Conservation (phyloP, 2,329 filamentous ascomycete species). For the Zymoseptoria passerinii region DNA sequence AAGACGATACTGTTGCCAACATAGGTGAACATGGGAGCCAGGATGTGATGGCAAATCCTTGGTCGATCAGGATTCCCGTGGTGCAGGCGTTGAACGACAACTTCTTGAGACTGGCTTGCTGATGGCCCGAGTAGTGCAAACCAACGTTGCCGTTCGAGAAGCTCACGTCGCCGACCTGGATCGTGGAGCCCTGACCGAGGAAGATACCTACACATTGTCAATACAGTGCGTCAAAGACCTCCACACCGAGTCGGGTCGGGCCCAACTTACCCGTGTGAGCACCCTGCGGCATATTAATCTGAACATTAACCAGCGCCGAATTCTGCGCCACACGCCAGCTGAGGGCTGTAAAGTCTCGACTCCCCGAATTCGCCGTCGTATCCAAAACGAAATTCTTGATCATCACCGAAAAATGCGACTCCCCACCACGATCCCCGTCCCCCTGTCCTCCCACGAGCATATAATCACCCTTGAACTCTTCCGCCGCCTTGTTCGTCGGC, state of each 20-base stretch:
- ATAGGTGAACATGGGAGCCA: constrained; percentile 7
- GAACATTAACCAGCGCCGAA: constrained; percentile 15
- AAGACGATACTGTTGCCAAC: constrained; percentile 6
- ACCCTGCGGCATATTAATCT: constrained; percentile 29
- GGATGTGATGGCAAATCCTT: constrained; percentile 7
- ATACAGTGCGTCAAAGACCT: no score
- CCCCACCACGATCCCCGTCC: constrained; percentile 4
- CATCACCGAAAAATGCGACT: constrained; percentile 7
- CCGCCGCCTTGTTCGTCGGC: constrained; percentile 56
- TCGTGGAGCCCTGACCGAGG: constrained; percentile 14
- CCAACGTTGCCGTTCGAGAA: constrained; percentile 19
- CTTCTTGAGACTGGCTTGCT: constrained; percentile 12
- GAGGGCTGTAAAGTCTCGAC: constrained; percentile 9
- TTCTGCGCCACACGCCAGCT: constrained; percentile 22
- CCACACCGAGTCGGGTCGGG: no score
- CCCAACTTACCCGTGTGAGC: constrained; percentile 26
- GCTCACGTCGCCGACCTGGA: constrained; percentile 26
- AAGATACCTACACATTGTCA: constrained; percentile 12
- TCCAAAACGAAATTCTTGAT: constrained; percentile 20
- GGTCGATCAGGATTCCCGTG: constrained; percentile 10
- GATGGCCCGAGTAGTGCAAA: constrained; percentile 5
- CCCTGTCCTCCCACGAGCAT: constrained; percentile 17
- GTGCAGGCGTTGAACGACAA: constrained; percentile 9
- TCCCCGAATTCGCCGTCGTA: constrained; percentile 10
- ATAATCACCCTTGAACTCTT: constrained; percentile 8